Base-by-base conservation (phyloP, 495 filamentous ascomycete genomes). In the Xylaria curta region DNA sequence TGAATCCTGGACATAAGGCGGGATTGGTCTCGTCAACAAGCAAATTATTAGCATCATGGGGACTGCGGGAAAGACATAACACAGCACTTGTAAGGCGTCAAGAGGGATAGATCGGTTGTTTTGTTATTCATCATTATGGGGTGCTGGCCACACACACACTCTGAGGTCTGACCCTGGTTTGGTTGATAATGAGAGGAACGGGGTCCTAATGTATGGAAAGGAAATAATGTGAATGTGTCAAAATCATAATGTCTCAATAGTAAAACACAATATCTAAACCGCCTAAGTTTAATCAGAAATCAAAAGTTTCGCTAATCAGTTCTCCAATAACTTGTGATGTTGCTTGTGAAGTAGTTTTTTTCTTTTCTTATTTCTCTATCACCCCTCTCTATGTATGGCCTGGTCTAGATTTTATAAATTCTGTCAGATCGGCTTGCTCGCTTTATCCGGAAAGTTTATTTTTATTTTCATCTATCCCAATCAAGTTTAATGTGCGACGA, bases 161-260 rank as follows among this genome's bases (percentile, higher is more conserved):
- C 19, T 0, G 31, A 38, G 56, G 56, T 59, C 56, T 21, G 33
- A 33, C 33, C 28, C 58, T 36, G 15, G 58, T 8, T 65, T 47
- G 42, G 49, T 15, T 31, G 28, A 31, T 31, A 31, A 13, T 7
- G 42, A 65, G 26, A n/a, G 38, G 38, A 65, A 49, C 21, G 24
- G 44, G 46, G 3, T 13, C 17, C 44, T 5, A 2, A 53, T 66
- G 44, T 21, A 56, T 12, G 64, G 56, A 40, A 53, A 60, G 54
- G 54, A 33, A 61, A 74, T 76, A 71, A 74, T 77, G 70, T 65
- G 65, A 73, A 77, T 73, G 60, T 75, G 70, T 70, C 73, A 75
- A 66, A 61, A 77, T 74, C 68, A 66, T 78, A 78, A 78, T 78
- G 75, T 76, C 75, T 77, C 73, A 75, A 78, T 78, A 77, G 71